Evolutionary conservation across 176 grass and related monocot genomes (phyloP).

Genomic region (Lolium perenne): DNA sequence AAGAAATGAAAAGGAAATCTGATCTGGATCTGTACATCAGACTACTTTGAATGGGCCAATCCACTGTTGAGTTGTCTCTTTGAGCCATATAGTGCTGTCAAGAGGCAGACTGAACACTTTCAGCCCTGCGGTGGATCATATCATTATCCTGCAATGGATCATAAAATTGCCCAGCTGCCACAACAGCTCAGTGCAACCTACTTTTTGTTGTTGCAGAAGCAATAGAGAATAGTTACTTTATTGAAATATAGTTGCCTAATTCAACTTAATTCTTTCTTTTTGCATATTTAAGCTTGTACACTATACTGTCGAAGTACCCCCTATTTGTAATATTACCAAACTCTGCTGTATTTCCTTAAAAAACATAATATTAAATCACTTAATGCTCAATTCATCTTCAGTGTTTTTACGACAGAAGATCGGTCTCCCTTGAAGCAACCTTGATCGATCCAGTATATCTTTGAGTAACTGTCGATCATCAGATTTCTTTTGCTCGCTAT

Average conservation of each 20-base stretch:
- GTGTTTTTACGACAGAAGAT: not conserved
- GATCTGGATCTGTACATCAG: not conserved
- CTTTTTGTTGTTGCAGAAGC: not conserved
- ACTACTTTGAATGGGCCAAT: not conserved
- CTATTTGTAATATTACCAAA: not conserved
- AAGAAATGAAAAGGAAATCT: not conserved
- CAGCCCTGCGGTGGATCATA: not conserved
- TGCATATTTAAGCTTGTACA: not conserved
- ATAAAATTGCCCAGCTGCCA: constrained; percentile 21
- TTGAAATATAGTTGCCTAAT: constrained; percentile 2
- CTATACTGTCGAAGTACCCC: not conserved
- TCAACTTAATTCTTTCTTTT: not conserved
- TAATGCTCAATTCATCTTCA: not conserved
- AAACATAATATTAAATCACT: not conserved
- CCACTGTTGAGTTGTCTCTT: not conserved
- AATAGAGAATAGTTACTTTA: not conserved
- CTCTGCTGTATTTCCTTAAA: not conserved
- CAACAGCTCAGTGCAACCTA: not conserved
- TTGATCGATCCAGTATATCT: not conserved
- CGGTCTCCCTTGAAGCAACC: not conserved
- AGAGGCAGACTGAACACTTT: constrained; percentile 4
- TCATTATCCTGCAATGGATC: not conserved
- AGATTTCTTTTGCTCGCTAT: no score
- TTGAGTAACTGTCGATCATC: no score
- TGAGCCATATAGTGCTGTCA: not conserved